Evolutionary conservation across 192 early-diverging fungal genomes (phyloP).

Genomic region (Allomyces javanicus): DNA sequence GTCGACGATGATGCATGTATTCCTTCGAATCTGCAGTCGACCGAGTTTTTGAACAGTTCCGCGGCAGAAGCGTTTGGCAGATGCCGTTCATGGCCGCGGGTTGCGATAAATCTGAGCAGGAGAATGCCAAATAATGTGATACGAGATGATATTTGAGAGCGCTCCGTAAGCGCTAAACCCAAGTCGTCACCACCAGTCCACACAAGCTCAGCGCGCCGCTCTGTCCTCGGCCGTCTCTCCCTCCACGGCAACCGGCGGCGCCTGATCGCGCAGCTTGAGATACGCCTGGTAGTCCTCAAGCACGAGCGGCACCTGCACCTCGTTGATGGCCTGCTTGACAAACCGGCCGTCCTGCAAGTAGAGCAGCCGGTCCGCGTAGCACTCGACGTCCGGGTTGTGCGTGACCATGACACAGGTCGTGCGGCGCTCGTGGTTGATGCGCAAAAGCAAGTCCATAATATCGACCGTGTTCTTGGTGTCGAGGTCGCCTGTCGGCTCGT

Average conservation of each 20-base stretch:
- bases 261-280: not conserved
- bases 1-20: too few relatives aligned
- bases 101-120: too few relatives aligned
- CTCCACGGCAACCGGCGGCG: not conserved
- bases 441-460: constrained; percentile 14
- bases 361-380: constrained; percentile 14
- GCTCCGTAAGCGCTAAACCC: too few relatives aligned
- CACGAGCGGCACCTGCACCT: constrained; percentile 11
- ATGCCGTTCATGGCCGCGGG: too few relatives aligned
- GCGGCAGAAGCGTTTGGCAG: too few relatives aligned
- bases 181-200: too few relatives aligned
- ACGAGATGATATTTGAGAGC: too few relatives aligned
- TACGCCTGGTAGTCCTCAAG: constrained; percentile 11
- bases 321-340: constrained; percentile 13
- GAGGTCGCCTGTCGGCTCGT: constrained; percentile 3
- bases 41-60: too few relatives aligned
- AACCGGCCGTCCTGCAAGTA: constrained; percentile 14
- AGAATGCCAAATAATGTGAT: too few relatives aligned
- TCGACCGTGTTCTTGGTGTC: constrained; percentile 13
- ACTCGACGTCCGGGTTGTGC: constrained; percentile 17
- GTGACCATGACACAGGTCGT: constrained; percentile 15
- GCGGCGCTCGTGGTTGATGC: constrained; percentile 11
- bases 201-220: too few relatives aligned
- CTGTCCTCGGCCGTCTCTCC: too few relatives aligned
- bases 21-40: too few relatives aligned